phyloP scores from a whole-genome alignment of 2,329 filamentous ascomycete species.

The Leptoxyphium fumago region DNA sequence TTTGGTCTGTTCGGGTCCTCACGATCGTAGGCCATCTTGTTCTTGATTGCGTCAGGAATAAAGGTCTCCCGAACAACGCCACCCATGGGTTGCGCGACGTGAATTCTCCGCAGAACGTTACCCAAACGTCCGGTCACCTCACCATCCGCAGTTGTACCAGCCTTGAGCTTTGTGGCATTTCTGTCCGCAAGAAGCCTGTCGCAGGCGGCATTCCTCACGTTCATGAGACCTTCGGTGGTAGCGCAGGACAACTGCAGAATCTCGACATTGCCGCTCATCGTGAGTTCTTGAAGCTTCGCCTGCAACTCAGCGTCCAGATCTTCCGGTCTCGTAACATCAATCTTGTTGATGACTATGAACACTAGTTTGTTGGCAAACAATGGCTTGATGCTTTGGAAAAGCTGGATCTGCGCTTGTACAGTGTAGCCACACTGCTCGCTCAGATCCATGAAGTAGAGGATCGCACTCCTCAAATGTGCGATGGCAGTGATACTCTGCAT shows the following conservation, averaged over 20 bases:
- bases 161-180: slow-evolving; percentile 88
- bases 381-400: slow-evolving; percentile 94
- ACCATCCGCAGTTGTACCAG: slow-evolving; percentile 61
- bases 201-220: slow-evolving; percentile 88
- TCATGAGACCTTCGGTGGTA: slow-evolving; percentile 83
- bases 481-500: slow-evolving; percentile 98
- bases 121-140: slow-evolving; percentile 70
- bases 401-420: slow-evolving; percentile 77
- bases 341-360: slow-evolving; percentile 96
- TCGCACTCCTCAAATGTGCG: slow-evolving; percentile 85
- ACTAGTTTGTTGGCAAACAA: slow-evolving; percentile 96
- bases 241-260: slow-evolving; percentile 88
- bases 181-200: slow-evolving; percentile 85
- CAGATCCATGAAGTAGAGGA: slow-evolving; percentile 96
- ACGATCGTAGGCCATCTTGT: slow-evolving; percentile 78
- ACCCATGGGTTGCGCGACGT: slow-evolving; percentile 86
- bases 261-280: slow-evolving; percentile 82
- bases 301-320: slow-evolving; percentile 70
- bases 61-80: slow-evolving; percentile 66
- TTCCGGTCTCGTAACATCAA: slow-evolving; percentile 76
- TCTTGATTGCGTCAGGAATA: slow-evolving; percentile 73
- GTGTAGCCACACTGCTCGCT: slow-evolving; percentile 95
- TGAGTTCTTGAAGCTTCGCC: slow-evolving; percentile 60
- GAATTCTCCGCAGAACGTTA: slow-evolving; percentile 84
- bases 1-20: slow-evolving; percentile 68